phyloP scores from a whole-genome alignment of 1,284 basidiomycete species.

The Ceratobasidium sp. region DNA sequence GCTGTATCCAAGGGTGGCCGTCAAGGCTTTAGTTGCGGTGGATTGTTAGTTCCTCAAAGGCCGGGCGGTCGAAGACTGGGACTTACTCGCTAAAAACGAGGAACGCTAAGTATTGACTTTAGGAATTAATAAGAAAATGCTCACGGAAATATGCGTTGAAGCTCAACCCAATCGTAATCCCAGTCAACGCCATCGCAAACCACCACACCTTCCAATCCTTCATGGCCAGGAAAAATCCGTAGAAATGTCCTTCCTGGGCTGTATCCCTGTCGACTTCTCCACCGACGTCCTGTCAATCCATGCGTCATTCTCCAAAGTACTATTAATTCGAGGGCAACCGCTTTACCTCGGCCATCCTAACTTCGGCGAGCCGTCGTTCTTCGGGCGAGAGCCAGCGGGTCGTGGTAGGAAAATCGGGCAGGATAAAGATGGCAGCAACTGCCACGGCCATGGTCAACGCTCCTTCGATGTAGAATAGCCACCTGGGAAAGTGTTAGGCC shows the following conservation, averaged over 20 bases:
- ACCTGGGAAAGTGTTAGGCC: slow-evolving; percentile 59
- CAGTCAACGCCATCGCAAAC: slow-evolving; percentile 69
- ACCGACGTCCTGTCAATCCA: slow-evolving; percentile 58
- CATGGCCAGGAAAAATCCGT: slow-evolving; percentile 70
- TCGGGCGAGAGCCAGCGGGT: slow-evolving; percentile 69
- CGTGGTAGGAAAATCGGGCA: slow-evolving; percentile 81
- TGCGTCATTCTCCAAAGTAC: slow-evolving; percentile 51
- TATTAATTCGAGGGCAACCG: slow-evolving; percentile 48
- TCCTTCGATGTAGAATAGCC: slow-evolving; percentile 85
- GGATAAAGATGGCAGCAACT: slow-evolving; percentile 70
- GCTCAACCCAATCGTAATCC: slow-evolving; percentile 71
- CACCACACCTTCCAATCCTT: slow-evolving; percentile 79
- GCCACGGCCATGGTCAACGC: slow-evolving; percentile 74
- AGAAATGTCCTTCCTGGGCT: slow-evolving; percentile 51
- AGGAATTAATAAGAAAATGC: not conserved
- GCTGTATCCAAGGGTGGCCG: slow-evolving; percentile 76
- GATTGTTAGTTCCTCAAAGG: not conserved
- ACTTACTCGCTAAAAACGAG: slow-evolving; percentile 1
- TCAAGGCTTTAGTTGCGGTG: slow-evolving; percentile 48
- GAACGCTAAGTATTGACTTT: not conserved
- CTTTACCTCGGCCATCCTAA: slow-evolving; percentile 79
- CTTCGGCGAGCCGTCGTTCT: slow-evolving; percentile 75
- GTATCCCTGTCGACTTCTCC: slow-evolving; percentile 60
- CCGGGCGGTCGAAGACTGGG: not conserved
- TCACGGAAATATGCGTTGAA: slow-evolving; percentile 76